Evolutionary conservation across 495 filamentous ascomycete genomes (phyloP), one percentile per base, ranked within the genome.

Genomic region (Hypoxylon lienhwacheense): DNA sequence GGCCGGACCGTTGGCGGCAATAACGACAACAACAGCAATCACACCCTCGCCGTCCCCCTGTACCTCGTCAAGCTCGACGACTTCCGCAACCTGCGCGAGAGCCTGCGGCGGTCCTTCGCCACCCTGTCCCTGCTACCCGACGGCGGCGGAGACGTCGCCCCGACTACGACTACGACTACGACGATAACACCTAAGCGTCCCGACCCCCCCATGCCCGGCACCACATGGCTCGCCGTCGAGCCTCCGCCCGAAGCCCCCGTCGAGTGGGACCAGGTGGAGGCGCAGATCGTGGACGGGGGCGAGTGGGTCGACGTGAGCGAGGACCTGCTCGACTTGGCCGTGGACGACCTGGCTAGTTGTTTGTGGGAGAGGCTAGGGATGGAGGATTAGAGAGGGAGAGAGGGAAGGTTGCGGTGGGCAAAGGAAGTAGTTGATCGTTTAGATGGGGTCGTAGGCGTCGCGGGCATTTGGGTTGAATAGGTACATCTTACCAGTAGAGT

Each of bases 61-160:
- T 6, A 2, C 10, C 80, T 48, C 29, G 76, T 68, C 48, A 79
- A 69, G 47, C 69, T 77, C 37, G 26, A 63, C 10, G 87, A 89
- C 66, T 90, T 83, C 69, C 70, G 64, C n/a, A 77, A 74, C 55
- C 79, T 86, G 46, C 82, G 80, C 26, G 74, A 59, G 16, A 26
- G 2, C 21, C 15, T 51, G 10, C 15, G 4, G 2, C 0, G 0
- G 15, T 25, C 26, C 2, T 53, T 41, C 37, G 5, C 10, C 20
- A 1, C 4, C 4, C 7, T 39, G 12, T 41, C 37, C 20, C 1
- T 29, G 19, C 24, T 26, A 2, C 10, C 3, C 15, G 14, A 25
- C 40, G 11, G 22, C 8, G 22, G 14, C 8, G 0, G 3, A 7
- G 1, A 21, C 10, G 40, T 28, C 16, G 14, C 31, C 1, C 4